Conservation (phyloP, 306 rosid species). For the Rosa chinensis region DNA sequence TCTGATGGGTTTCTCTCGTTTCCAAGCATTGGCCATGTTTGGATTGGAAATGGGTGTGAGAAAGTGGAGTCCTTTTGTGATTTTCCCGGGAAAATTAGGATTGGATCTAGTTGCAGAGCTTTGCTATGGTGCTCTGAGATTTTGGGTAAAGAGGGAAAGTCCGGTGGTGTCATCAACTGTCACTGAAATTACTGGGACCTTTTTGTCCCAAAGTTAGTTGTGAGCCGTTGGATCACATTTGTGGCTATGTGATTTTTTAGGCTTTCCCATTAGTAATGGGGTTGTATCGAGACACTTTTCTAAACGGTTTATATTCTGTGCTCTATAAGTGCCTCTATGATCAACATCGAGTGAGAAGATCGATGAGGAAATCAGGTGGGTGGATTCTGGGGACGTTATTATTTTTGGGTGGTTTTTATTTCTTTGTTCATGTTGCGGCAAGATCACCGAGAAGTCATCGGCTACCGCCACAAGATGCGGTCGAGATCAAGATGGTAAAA, state of each 20-base stretch:
- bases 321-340: not conserved
- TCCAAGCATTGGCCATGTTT: slow-evolving; percentile 96
- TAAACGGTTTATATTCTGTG: not conserved
- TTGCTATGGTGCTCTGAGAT: not conserved
- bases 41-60: not conserved
- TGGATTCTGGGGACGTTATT: not conserved
- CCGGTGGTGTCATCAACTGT: not conserved
- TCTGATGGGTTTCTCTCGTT: slow-evolving; percentile 60
- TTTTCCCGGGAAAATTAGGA: not conserved
- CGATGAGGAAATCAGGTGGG: not conserved
- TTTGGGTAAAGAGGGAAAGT: not conserved
- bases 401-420: not conserved
- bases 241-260: not conserved
- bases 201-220: not conserved
- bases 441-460: not conserved
- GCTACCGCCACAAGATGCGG: not conserved
- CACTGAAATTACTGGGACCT: not conserved
- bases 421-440: not conserved
- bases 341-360: not conserved
- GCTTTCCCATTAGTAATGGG: not conserved
- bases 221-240: not conserved
- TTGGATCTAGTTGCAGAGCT: not conserved
- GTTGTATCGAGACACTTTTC: not conserved
- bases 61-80: not conserved
- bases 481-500: not conserved